A percentile compares a stretch with the other conserved stretches of the same genome.
Evolutionary conservation across 2,329 filamentous ascomycete species (phyloP).

Genomic region (Ascochyta koolunga): DNA sequence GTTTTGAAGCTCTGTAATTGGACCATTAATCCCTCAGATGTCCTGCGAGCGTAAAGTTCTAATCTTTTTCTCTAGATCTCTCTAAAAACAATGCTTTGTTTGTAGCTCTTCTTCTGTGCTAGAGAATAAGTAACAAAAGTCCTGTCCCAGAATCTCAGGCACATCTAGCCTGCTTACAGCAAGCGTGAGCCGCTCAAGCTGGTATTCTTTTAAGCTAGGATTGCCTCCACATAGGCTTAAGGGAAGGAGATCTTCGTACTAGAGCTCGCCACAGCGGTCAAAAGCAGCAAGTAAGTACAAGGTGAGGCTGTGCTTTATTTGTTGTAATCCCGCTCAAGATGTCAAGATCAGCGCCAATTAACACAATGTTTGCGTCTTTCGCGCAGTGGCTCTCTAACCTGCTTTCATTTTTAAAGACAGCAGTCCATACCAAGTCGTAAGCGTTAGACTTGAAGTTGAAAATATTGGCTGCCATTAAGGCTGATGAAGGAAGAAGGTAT

Average conservation of each 20-base stretch:
- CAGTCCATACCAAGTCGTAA: not conserved
- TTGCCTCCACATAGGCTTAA: not conserved
- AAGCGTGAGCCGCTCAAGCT: too few relatives aligned
- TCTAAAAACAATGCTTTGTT: not conserved
- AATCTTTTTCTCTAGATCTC: not conserved
- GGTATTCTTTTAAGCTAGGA: not conserved
- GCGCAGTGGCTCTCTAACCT: not conserved
- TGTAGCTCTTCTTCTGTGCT: not conserved
- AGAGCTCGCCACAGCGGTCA: not conserved
- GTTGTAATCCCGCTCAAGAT: not conserved
- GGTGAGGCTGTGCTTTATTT: not conserved
- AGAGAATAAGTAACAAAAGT: not conserved
- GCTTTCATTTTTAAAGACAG: not conserved
- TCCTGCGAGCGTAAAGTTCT: not conserved
- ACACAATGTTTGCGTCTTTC: not conserved
- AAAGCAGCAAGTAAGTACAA: not conserved
- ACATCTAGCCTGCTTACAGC: too few relatives aligned
- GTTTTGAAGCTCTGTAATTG: not conserved
- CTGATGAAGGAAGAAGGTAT: not conserved
- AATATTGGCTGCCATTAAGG: not conserved
- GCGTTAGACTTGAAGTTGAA: not conserved
- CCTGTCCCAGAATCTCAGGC: not conserved
- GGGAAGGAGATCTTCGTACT: constrained; percentile 1
- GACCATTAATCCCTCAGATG: not conserved
- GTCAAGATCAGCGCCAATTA: not conserved